These are phyloP conservation scores for Penicillium brevicompactum DNA, from an alignment of 2,329 filamentous ascomycete species.

Conservation along the genomic window DNA sequence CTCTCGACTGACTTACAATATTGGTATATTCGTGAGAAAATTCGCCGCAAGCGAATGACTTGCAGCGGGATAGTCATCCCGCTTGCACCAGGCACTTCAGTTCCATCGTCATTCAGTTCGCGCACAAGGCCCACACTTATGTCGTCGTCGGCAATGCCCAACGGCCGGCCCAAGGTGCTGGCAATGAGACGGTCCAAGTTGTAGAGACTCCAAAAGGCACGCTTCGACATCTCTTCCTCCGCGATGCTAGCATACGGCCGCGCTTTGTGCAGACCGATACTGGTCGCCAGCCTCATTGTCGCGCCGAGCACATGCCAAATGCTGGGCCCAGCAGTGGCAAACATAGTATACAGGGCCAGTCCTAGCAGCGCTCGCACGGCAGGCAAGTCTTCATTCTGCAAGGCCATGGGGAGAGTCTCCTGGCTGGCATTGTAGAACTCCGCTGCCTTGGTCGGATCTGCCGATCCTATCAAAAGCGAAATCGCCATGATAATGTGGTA, in stretches of 20 bases:
- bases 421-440: conserved; percentile 41
- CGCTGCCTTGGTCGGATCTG: conserved; percentile 31
- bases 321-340: conserved; percentile 40
- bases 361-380: conserved; percentile 40
- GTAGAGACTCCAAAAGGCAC: conserved; percentile 49
- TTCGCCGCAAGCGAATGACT: conserved; percentile 38
- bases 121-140: conserved; percentile 42
- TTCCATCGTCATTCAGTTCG: conserved; percentile 44
- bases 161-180: conserved; percentile 41
- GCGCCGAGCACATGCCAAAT: conserved; percentile 44
- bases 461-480: conserved; percentile 37
- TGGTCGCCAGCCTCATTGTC: conserved; percentile 40
- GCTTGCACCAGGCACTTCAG: conserved; percentile 38
- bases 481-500: conserved; percentile 44
- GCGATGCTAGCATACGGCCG: conserved; percentile 29
- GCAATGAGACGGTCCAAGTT: conserved; percentile 47
- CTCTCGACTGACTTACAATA: conserved; percentile 31
- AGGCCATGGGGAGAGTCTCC: conserved; percentile 35
- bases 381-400: conserved; percentile 43
- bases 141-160: conserved; percentile 46
- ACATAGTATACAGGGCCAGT: conserved; percentile 41
- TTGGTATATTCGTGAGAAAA: conserved; percentile 43
- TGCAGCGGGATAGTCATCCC: conserved; percentile 43
- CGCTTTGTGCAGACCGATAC: conserved; percentile 40
- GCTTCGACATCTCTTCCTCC: conserved; percentile 45